Evolutionary conservation across 169 alveolate species (phyloP), one percentile per base, ranked within the genome.

Genomic region (Cryptosporidium xiaoi): DNA sequence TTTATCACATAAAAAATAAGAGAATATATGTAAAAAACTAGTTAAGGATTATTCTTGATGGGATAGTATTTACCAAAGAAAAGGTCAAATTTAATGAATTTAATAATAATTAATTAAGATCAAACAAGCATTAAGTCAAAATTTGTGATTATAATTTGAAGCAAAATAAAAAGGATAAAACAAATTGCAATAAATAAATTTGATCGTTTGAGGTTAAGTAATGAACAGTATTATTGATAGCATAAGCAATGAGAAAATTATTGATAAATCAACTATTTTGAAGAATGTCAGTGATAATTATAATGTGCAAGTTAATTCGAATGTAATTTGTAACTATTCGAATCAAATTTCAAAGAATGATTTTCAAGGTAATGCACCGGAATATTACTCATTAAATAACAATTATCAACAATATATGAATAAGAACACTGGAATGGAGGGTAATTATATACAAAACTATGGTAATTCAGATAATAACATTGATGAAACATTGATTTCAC

Each of bases 221-320:
- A 69, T 69, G 83, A 64, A 69, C 56, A n/a, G 29, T 51, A 48
- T 55, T 34, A 31, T 69, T 51, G 83, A 69, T 12, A 66, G 51
- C 12, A 31, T 36, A 16, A 69, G 31, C 13, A 60, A 69, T 69
- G 83, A 69, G 40, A 53, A 69, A 56, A 29, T 50, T 67, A 20
- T 64, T 31, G 82, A 69, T 29, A 69, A 69, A 24, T 31, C 51
- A 34, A 33, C 56, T 2, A 56, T 67, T 67, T 12, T 69, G 40
- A 53, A 50, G 36, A 27, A 51, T 5, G 55, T 18, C 36, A 33
- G 56, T 53, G 56, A 55, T 24, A 66, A 69, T 24, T 53, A 51
- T 13, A 56, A 53, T 56, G 67, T 16, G 29, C 16, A 46, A 31
- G 20, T 69, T 69, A 31, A 56, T 51, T n/a, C 83, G 5, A 51